A percentile compares a stretch with the other conserved stretches of the same genome.
These are phyloP conservation scores for Brassica cretica DNA, from an alignment of 345 rosid species.

Conservation along the genomic window DNA sequence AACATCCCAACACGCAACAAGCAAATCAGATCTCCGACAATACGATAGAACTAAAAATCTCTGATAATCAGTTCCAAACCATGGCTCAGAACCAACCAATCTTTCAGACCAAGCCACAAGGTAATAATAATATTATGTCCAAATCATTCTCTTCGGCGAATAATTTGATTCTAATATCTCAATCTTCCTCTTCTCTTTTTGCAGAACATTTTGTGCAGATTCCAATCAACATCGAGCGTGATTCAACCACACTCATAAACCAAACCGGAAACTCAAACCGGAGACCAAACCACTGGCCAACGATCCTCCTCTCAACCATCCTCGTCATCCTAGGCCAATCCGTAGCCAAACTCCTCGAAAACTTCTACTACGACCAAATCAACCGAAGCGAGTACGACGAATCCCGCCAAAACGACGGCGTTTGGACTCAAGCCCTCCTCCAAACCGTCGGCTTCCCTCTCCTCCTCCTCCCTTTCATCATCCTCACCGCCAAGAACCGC, in stretches of 20 bases:
- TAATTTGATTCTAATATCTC: slow-evolving; percentile 4
- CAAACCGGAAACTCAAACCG: slow-evolving; percentile 12
- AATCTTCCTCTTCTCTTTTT: neutral
- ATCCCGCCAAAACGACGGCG: slow-evolving; percentile 35
- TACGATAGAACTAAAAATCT: neutral
- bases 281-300: slow-evolving; percentile 42
- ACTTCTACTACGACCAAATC: slow-evolving; percentile 37
- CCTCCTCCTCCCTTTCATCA: slow-evolving; percentile 36
- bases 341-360: slow-evolving; percentile 35
- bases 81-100: slow-evolving; percentile 38
- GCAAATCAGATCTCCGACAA: neutral
- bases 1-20: neutral
- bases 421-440: slow-evolving; percentile 40
- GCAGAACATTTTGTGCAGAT: slow-evolving; percentile 41
- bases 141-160: neutral
- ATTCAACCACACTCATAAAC: slow-evolving; percentile 18
- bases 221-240: slow-evolving; percentile 36
- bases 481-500: slow-evolving; percentile 20
- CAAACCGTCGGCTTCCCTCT: slow-evolving; percentile 42
- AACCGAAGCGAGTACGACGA: slow-evolving; percentile 29
- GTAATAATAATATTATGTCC: neutral
- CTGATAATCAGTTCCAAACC: slow-evolving; percentile 7
- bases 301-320: slow-evolving; percentile 31
- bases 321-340: slow-evolving; percentile 34
- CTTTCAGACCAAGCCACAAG: slow-evolving; percentile 36